Evolutionary conservation across 345 rosid species (phyloP), one percentile per base, ranked within the genome.

Genomic region (Populus ilicifolia): DNA sequence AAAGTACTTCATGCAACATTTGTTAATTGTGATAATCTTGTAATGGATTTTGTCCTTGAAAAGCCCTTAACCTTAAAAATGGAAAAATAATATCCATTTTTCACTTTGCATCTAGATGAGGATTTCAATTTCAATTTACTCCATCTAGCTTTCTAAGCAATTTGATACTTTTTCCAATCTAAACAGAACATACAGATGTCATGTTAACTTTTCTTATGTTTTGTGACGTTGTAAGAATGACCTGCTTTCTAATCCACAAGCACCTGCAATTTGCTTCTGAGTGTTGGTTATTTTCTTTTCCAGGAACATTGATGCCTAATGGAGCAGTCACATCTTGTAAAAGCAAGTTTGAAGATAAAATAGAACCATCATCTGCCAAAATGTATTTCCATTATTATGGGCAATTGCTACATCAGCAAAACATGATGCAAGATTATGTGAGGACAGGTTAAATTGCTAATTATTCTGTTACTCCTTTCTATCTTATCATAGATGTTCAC

Each of bases 351-450:
- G 98, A 93, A 71, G 84, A 84, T 73, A 96, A 96, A 83, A 92
- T 96, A 59, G 99, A 96, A 79, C 67, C 97, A 46, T 88, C 97
- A 30, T 96, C 99, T 25, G 96, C 99, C 56, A 96, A 96, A 86
- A 93, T 96, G 98, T 96, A 96, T 86, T 96, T 96, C 78, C 98
- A 96, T 87, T 96, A 96, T 77, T 96, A 96, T 76, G 99, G 98
- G 65, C 98, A 96, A 74, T 87, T 96, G 80, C 86, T 96, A 41
- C 99, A 96, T 75, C 99, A 96, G 87, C 99, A 96, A 79, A 96
- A 96, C 79, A 96, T 96, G 99, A 84, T 96, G 23, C 99, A 96
- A 82, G 99, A 96, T 86, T 96, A 93, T 77, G 98, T 96, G 88
- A 91, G 99, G 82, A 96, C 99, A 91, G 98, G 99, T 93, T 75